Conservation (phyloP, 73 alveolate species). For the Effrenium voratum region DNA sequence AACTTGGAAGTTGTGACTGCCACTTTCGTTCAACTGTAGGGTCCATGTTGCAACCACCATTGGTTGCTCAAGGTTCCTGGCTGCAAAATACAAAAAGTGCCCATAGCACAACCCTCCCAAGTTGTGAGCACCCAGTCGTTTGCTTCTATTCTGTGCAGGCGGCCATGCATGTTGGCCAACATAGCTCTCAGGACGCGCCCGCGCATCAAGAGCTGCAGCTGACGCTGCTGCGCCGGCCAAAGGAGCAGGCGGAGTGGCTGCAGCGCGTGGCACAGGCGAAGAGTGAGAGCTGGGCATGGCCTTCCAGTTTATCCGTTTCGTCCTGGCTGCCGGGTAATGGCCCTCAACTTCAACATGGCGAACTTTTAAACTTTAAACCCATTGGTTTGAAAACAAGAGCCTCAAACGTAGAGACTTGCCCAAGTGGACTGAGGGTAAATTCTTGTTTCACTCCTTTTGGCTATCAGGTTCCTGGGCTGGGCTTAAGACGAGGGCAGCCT, state of each 20-base stretch:
- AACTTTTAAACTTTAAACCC: too few species aligned
- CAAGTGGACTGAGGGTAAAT: too few species aligned
- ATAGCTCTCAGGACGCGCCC: neutral
- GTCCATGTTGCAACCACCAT: neutral
- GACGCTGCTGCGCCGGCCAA: conserved; percentile 60
- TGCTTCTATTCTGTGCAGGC: neutral
- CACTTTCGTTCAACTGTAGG: neutral
- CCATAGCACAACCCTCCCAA: neutral
- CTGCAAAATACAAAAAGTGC: neutral
- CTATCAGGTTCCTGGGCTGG: too few species aligned
- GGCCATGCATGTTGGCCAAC: neutral
- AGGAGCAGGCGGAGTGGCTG: conserved; percentile 67
- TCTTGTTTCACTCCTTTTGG: too few species aligned
- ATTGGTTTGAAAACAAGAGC: too few species aligned
- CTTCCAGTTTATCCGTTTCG: too few species aligned
- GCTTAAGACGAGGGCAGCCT: neutral
- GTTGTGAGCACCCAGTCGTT: neutral
- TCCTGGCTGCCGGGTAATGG: too few species aligned
- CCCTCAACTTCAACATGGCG: too few species aligned
- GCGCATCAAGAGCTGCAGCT: neutral
- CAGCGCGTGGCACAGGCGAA: neutral
- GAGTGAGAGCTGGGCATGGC: neutral
- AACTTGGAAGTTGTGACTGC: neutral
- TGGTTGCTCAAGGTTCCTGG: neutral
- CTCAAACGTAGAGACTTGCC: too few species aligned